Conservation (phyloP, 2,329 filamentous ascomycete genomes). For the Sporothrix mexicana region DNA sequence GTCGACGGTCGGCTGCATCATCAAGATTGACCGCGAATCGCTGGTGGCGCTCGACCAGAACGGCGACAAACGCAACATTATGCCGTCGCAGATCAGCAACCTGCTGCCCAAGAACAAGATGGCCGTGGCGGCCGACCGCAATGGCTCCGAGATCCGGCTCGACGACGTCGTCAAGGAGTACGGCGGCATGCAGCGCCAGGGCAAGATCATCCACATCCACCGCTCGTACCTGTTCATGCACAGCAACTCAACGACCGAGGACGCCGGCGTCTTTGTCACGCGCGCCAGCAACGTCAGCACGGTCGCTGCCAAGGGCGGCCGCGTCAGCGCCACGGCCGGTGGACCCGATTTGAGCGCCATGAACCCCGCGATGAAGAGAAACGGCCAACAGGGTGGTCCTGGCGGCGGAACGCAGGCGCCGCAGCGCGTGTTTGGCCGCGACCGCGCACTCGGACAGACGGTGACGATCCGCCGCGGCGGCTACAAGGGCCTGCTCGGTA, state of each 20-base stretch:
- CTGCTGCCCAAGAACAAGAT: slow-evolving; percentile 82
- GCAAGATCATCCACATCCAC: slow-evolving; percentile 92
- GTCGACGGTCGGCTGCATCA: slow-evolving; percentile 88
- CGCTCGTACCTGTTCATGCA: slow-evolving; percentile 91
- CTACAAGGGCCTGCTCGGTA: slow-evolving; percentile 91
- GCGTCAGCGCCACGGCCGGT: slow-evolving; percentile 64
- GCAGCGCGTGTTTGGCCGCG: slow-evolving; percentile 77
- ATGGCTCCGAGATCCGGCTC: slow-evolving; percentile 87
- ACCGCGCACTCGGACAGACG: slow-evolving; percentile 87
- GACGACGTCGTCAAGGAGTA: slow-evolving; percentile 94
- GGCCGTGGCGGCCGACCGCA: slow-evolving; percentile 89
- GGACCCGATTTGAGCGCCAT: slow-evolving; percentile 85
- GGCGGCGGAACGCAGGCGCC: slow-evolving; percentile 66
- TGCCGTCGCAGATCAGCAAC: slow-evolving; percentile 91
- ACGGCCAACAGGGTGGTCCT: slow-evolving; percentile 58
- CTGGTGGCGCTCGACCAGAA: slow-evolving; percentile 90
- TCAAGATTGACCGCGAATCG: slow-evolving; percentile 94
- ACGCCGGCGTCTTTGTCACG: slow-evolving; percentile 87
- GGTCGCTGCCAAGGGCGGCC: slow-evolving; percentile 90
- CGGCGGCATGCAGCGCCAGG: slow-evolving; percentile 81
- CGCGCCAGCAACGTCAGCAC: slow-evolving; percentile 85
- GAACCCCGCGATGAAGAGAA: slow-evolving; percentile 86
- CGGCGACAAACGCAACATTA: slow-evolving; percentile 77
- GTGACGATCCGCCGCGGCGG: slow-evolving; percentile 86
- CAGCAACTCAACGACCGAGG: slow-evolving; percentile 82